Evolutionary conservation across 2,329 filamentous ascomycete species (phyloP).

Genomic region (Cordyceps farinosa): DNA sequence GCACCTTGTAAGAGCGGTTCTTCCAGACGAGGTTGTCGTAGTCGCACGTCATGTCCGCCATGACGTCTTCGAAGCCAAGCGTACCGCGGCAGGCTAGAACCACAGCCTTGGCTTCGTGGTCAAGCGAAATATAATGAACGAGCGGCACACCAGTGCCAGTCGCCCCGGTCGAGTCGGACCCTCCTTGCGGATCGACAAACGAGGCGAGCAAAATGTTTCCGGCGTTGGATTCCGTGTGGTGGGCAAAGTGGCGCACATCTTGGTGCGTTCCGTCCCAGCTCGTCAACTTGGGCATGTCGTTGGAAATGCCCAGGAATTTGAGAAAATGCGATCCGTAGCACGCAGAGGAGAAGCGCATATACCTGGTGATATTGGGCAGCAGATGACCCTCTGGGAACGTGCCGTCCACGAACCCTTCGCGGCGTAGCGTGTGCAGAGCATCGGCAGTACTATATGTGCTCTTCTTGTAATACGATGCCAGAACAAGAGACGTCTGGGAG

Average conservation of each 20-base stretch:
- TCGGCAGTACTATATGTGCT: conserved; percentile 47
- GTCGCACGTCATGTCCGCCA: conserved; percentile 71
- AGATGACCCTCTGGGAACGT: conserved; percentile 59
- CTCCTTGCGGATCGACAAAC: conserved; percentile 66
- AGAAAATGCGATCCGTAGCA: conserved; percentile 63
- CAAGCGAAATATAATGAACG: conserved; percentile 69
- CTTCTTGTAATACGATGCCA: conserved; percentile 47
- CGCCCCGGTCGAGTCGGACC: conserved; percentile 60
- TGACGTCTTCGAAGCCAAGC: conserved; percentile 68
- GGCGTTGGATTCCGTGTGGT: conserved; percentile 56
- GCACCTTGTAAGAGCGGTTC: conserved; percentile 63
- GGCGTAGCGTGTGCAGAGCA: conserved; percentile 46
- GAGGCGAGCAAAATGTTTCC: conserved; percentile 64
- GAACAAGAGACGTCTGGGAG: conserved; percentile 51
- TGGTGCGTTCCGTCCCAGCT: conserved; percentile 50
- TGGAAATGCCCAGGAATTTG: conserved; percentile 58
- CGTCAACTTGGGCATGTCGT: conserved; percentile 43
- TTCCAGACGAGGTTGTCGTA: conserved; percentile 65
- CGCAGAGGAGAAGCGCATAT: conserved; percentile 64
- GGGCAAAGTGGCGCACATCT: conserved; percentile 61
- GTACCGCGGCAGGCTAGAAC: conserved; percentile 71
- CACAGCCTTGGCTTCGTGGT: conserved; percentile 67
- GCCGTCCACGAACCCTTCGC: conserved; percentile 53
- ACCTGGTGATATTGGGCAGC: conserved; percentile 59
- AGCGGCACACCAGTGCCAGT: conserved; percentile 65